Percentiles rank a stretch among this genome's conserved stretches.
These are phyloP conservation scores for Podila horticola DNA, from an alignment of 192 early-diverging fungal species.

Conservation along the genomic window DNA sequence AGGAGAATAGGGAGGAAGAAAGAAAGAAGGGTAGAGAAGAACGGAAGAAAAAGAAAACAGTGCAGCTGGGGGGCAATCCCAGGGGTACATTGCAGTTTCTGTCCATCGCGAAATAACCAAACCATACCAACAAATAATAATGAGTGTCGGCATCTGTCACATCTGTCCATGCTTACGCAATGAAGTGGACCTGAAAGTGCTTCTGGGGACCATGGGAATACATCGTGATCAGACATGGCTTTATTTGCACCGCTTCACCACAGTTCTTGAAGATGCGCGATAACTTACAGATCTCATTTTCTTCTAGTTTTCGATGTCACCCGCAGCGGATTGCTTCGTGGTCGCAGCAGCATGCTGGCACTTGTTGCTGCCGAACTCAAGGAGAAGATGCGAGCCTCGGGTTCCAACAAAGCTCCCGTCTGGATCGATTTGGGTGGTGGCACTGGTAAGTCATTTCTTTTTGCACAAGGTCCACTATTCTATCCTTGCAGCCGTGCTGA, in stretches of 20 bases:
- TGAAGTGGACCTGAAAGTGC: too few species aligned
- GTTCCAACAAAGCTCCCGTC: slow-evolving; percentile 49
- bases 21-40: not conserved
- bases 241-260: not conserved
- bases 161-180: too few species aligned
- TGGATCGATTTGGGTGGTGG: slow-evolving; percentile 79
- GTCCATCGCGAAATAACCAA: too few species aligned
- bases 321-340: slow-evolving; percentile 75
- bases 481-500: not conserved
- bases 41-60: not conserved
- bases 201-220: too few species aligned
- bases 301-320: slow-evolving; percentile 79
- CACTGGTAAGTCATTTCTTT: slow-evolving; percentile 52
- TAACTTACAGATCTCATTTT: not conserved
- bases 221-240: too few species aligned
- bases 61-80: not conserved
- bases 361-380: slow-evolving; percentile 83
- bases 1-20: not conserved
- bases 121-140: too few species aligned
- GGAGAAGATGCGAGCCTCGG: slow-evolving; percentile 32
- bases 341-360: slow-evolving; percentile 82
- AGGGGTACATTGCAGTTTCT: too few species aligned
- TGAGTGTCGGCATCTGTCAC: too few species aligned
- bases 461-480: not conserved
- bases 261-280: not conserved